These are phyloP conservation scores for Aspergillus ostianus DNA, from an alignment of 495 filamentous ascomycete species.

Conservation along the genomic window DNA sequence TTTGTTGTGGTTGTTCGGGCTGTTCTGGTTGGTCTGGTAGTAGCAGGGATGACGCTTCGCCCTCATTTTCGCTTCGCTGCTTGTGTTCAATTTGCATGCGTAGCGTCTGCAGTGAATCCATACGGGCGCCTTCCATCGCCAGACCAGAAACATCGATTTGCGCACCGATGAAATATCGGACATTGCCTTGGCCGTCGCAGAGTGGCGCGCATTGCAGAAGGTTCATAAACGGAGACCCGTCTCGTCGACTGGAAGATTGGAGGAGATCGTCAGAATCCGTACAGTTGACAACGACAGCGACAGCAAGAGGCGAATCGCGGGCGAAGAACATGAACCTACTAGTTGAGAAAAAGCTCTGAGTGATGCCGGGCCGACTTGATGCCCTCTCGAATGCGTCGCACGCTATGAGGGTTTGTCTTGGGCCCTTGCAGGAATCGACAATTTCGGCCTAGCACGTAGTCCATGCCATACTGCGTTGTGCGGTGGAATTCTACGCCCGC, in stretches of 20 bases:
- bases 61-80: too few relatives aligned
- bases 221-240: constrained; percentile 66
- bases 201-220: constrained; percentile 62
- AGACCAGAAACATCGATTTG: constrained; percentile 60
- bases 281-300: neutral
- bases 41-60: constrained; percentile 15
- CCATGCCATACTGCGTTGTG: constrained; percentile 61
- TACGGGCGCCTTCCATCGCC: constrained; percentile 53
- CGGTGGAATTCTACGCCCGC: constrained; percentile 52
- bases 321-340: constrained; percentile 42
- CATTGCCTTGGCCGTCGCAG: constrained; percentile 57
- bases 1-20: too few relatives aligned
- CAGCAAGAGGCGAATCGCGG: neutral
- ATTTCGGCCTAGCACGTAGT: constrained; percentile 58
- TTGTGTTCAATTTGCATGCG: too few relatives aligned
- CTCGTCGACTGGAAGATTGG: constrained; percentile 43
- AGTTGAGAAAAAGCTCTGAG: constrained; percentile 67
- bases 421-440: constrained; percentile 64
- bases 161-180: constrained; percentile 61
- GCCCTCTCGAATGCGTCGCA: constrained; percentile 55
- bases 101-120: constrained; percentile 55
- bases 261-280: neutral
- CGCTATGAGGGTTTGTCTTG: constrained; percentile 48
- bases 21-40: constrained; percentile 7
- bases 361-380: constrained; percentile 58